phyloP scores from a whole-genome alignment of 2,329 filamentous ascomycete species.

The Diaporthe destruens region DNA sequence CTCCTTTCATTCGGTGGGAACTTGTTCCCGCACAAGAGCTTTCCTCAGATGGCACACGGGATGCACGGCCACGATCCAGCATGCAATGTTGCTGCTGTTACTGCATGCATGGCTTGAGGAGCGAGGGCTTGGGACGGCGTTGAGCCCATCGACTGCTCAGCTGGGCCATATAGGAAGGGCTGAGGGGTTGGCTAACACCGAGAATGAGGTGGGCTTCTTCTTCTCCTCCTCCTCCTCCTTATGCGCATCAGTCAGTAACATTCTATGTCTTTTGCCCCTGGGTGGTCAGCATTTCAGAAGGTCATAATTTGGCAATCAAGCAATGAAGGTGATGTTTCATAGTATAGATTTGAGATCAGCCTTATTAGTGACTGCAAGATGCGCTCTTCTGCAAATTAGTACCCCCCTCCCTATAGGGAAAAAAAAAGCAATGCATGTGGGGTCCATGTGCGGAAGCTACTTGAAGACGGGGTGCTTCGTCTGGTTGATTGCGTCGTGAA shows the following conservation, averaged over 20 bases:
- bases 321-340: too few relatives aligned
- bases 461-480: too few relatives aligned
- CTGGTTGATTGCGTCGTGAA: too few relatives aligned
- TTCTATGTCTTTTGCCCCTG: neutral
- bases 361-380: neutral
- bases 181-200: neutral
- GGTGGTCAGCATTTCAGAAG: neutral
- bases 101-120: conserved; percentile 36
- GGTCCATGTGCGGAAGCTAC: neutral
- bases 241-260: neutral
- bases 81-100: conserved; percentile 40
- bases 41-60: conserved; percentile 40
- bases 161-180: neutral
- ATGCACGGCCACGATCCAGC: conserved; percentile 42
- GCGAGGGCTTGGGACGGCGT: conserved; percentile 34
- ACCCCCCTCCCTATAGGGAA: too few relatives aligned
- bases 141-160: conserved; percentile 26
- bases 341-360: neutral
- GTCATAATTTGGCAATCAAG: too few relatives aligned
- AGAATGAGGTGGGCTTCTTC: too few relatives aligned
- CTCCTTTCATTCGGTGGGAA: too few relatives aligned
- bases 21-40: too few relatives aligned
- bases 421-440: too few relatives aligned
- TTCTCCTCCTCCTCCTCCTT: too few relatives aligned
- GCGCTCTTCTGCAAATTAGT: neutral